phyloP scores from a whole-genome alignment of 2,329 filamentous ascomycete genomes.

The Aspergillus floridensis region DNA sequence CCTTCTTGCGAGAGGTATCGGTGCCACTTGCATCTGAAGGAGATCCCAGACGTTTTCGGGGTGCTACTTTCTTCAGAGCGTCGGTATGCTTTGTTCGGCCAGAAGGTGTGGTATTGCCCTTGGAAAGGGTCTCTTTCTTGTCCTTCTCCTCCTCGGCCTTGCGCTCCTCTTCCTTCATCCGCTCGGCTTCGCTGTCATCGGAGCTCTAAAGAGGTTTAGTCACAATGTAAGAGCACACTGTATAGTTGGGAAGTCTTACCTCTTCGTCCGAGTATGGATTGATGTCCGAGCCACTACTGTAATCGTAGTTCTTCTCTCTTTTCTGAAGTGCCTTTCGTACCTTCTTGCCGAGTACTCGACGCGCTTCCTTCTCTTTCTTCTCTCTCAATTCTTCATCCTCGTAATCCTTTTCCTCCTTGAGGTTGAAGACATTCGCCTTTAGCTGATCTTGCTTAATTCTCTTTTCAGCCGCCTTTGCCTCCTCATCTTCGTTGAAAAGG shows the following conservation, averaged over 20 bases:
- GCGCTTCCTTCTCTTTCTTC: constrained; percentile 62
- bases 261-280: constrained; percentile 57
- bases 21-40: constrained; percentile 92
- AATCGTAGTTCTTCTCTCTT: constrained; percentile 82
- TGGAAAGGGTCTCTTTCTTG: constrained; percentile 57
- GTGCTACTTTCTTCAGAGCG: constrained; percentile 54
- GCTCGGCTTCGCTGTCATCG: constrained; percentile 64
- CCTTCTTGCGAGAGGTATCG: constrained; percentile 79
- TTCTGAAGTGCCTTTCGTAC: constrained; percentile 78
- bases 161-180: constrained; percentile 58
- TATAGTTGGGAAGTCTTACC: constrained; percentile 32
- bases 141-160: constrained; percentile 58
- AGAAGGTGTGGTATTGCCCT: constrained; percentile 67
- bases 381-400: constrained; percentile 68
- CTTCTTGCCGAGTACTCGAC: constrained; percentile 70
- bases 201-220: constrained; percentile 45
- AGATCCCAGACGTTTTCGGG: constrained; percentile 79
- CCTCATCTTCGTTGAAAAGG: constrained; percentile 81
- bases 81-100: constrained; percentile 56
- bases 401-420: constrained; percentile 67
- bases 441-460: constrained; percentile 77
- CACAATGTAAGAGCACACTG: neutral
- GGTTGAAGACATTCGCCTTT: constrained; percentile 82
- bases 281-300: constrained; percentile 67
- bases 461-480: constrained; percentile 68